phyloP scores from a whole-genome alignment of 148 eudicot genomes.

The Silene uniflora region DNA sequence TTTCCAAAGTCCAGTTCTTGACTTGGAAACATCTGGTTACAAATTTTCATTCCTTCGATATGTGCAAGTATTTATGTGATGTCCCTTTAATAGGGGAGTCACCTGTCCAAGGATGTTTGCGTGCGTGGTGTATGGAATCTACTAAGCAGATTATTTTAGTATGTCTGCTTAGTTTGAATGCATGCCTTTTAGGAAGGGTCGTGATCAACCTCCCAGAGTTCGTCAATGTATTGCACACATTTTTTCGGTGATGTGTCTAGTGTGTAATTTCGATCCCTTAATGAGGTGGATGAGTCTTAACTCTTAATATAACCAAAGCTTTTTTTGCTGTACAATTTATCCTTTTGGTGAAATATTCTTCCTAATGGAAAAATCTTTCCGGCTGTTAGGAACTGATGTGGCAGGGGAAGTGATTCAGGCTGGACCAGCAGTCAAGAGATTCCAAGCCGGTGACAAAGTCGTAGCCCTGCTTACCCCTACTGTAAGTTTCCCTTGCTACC shows the following conservation, averaged over 20 bases:
- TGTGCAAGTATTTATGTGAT: background rate
- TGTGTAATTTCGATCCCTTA: no score
- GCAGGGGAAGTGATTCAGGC: constrained; percentile 79
- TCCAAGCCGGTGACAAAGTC: constrained; percentile 73
- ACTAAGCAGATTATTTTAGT: background rate
- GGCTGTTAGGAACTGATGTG: constrained; percentile 54
- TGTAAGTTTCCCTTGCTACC: constrained; percentile 33
- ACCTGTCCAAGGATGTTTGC: background rate
- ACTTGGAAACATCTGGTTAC: background rate
- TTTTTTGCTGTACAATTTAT: background rate
- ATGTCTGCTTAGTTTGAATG: background rate
- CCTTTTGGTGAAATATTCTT: background rate
- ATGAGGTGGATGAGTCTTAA: background rate
- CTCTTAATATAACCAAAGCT: background rate
- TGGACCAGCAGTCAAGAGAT: constrained; percentile 57
- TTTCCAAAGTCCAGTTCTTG: background rate
- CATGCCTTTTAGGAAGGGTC: no score
- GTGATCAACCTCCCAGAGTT: no score
- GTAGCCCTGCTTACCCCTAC: constrained; percentile 36
- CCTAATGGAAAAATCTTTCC: constrained; percentile 16
- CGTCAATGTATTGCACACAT: no score
- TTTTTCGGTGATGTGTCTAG: no score
- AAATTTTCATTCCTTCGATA: background rate
- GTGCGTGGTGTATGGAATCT: background rate
- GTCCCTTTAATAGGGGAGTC: background rate